Evolutionary conservation across 2,329 filamentous ascomycete species (phyloP), one percentile per base, ranked within the genome.

Genomic region (Zymoseptoria passerinii): DNA sequence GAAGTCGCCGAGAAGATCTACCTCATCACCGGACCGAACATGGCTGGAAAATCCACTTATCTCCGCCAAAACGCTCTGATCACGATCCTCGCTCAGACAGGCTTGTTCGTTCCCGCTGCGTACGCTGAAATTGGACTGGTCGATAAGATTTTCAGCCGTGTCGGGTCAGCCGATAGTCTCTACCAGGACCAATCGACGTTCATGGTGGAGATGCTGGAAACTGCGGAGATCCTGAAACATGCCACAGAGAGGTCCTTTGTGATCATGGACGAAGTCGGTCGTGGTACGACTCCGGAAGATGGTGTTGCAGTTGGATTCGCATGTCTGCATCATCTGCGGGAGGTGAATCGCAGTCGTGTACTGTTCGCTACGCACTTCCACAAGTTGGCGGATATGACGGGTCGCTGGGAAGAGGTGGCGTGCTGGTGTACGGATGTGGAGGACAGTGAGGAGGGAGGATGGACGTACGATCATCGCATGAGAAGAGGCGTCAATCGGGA

Each of bases 191-290:
- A 97, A 73, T 96, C 90, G 55, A 99, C 95, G 0, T 99, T 99
- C 74, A 97, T 99, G 94, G 90, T 97, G 1, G 94, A 99, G 76
- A 99, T 99, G 94, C 81, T 96, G 1, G 94, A 99, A 75, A 96
- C 94, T 19, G 92, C 92, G 1, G 82, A 88, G 27, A 99, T 99
- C 55, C 80, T 99, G 55, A 89, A 87, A 61, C 81, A 89, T 65
- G 92, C 94, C 0, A 97, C 92, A 0, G 76, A 85, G 1, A 82
- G 87, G 23, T 94, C 88, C 0, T 95, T 99, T 67, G 92, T 80
- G 61, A 92, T 99, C 72, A 97, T 99, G 92, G 94, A 99, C 72
- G 94, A 99, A 77, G 89, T 99, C 44, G 94, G 94, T 0, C 82
- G 94, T 52, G 94, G 94, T 8, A 99, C 95, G 0, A 96, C 94